Evolutionary conservation across 176 grass and related monocot species (phyloP), one percentile per base, ranked within the genome.

Genomic region (Calamus simplicifolius): DNA sequence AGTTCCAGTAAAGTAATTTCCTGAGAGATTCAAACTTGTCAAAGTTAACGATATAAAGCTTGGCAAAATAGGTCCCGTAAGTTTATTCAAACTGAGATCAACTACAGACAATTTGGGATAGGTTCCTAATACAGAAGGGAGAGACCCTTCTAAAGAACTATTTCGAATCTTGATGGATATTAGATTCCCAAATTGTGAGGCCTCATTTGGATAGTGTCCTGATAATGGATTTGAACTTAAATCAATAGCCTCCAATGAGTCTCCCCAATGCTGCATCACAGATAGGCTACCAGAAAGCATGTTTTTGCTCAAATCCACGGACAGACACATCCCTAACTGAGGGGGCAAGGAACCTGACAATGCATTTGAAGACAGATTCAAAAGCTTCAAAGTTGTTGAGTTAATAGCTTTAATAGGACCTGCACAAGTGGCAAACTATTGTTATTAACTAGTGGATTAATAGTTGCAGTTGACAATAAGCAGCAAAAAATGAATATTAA

Each of bases 291-390:
- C 78, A 68, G 66, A 64, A 27, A 98, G 64, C 48, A 56, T 71
- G 63, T 98, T 98, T 10, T 80, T 74, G 58, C 87, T 98, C 29
- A 98, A 54, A 82, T 98, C 93, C 73, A 98, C 58, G 27, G 81
- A 89, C 26, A 27, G 48, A 55, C 81, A 92, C 51, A 59, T 66
- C 49, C 84, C 62, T 56, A 89, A 76, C 48, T 64, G 83, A 49
- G 49, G 16, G 25, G 87, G 93, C 63, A 98, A 89, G 23, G 72
- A 74, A 81, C 88, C 93, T 43, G 79, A 70, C 14, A 98, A 58
- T 61, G 80, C 64, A 82, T 92, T 98, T 51, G 87, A 83, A 63
- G 93, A 98, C 48, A 98, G 84, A 75, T 92, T 98, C 66, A 98
- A 68, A 69, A 73, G 48, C 62, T 80, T 92, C 78, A 98, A 78